A percentile compares a stretch with the other conserved stretches of the same genome.
Conservation (phyloP, 129 eudicot species). For the Heracleum sosnowskyi region DNA sequence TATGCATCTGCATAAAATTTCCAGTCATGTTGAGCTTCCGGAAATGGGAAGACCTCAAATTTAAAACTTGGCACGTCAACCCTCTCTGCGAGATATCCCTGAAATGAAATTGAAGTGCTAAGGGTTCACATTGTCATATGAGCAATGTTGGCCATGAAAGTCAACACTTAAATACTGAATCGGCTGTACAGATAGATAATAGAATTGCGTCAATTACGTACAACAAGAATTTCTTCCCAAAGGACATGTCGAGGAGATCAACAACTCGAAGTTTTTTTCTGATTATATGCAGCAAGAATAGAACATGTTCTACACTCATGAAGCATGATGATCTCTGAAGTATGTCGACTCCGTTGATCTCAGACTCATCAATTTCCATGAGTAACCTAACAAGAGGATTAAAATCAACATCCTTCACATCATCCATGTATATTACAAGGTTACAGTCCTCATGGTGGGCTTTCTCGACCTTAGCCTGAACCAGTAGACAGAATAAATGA, state of each 20-base stretch:
- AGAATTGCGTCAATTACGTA: slow-evolving; percentile 30
- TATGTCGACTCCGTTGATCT: slow-evolving; percentile 80
- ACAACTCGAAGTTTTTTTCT: slow-evolving; percentile 65
- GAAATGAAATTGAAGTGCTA: slow-evolving; percentile 4
- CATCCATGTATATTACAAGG: slow-evolving; percentile 56
- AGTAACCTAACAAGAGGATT: slow-evolving; percentile 51
- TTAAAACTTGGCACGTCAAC: slow-evolving; percentile 55
- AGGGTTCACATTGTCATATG: slow-evolving; percentile 5
- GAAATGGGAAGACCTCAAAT: slow-evolving; percentile 68
- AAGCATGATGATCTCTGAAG: slow-evolving; percentile 62
- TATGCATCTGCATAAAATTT: slow-evolving; percentile 51
- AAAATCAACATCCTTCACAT: slow-evolving; percentile 56
- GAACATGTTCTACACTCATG: slow-evolving; percentile 56
- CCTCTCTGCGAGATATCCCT: slow-evolving; percentile 81
- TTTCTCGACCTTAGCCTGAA: slow-evolving; percentile 66
- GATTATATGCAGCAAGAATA: slow-evolving; percentile 56
- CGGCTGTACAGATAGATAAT: background rate
- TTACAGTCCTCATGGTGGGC: slow-evolving; percentile 41
- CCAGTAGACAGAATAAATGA: slow-evolving; percentile 4
- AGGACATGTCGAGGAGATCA: slow-evolving; percentile 60
- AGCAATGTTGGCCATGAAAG: background rate
- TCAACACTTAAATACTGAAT: background rate
- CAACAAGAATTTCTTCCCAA: slow-evolving; percentile 78
- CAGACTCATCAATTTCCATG: slow-evolving; percentile 50
- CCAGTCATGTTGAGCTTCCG: slow-evolving; percentile 85